Conservation (phyloP, 495 filamentous ascomycete species). For the Clavariopsis aquatica region DNA sequence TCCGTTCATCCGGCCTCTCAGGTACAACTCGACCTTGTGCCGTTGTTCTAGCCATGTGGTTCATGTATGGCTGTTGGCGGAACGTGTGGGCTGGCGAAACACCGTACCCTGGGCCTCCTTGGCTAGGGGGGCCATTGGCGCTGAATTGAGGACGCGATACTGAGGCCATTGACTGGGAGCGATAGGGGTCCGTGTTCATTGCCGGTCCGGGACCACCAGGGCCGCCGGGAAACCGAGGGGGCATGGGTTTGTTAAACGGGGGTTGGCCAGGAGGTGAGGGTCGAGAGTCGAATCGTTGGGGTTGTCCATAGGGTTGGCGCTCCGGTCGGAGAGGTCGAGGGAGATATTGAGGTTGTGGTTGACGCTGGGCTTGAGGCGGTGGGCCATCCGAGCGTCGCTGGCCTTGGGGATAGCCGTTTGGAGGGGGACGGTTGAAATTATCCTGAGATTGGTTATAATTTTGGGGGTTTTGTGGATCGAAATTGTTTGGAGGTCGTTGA, state of each 20-base stretch:
- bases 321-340: conserved; percentile 63
- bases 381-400: conserved; percentile 46
- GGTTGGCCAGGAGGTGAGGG: conserved; percentile 57
- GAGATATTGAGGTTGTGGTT: conserved; percentile 63
- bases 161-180: conserved; percentile 88
- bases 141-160: conserved; percentile 67
- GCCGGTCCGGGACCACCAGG: conserved; percentile 57
- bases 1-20: conserved; percentile 85
- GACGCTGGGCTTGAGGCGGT: conserved; percentile 48
- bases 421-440: conserved; percentile 42
- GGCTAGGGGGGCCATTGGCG: conserved; percentile 6
- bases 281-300: conserved; percentile 70
- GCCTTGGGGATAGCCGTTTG: conserved; percentile 59
- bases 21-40: conserved; percentile 88
- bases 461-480: conserved; percentile 48
- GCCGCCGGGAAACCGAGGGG: conserved; percentile 54
- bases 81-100: conserved; percentile 70
- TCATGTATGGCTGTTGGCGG: conserved; percentile 69
- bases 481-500: conserved; percentile 41
- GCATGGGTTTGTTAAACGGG: conserved; percentile 54
- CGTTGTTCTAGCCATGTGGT: conserved; percentile 69
- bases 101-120: conserved; percentile 56
- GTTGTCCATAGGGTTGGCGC: conserved; percentile 64
- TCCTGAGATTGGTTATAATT: conserved; percentile 44
- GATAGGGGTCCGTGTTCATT: conserved; percentile 78